These are phyloP conservation scores for Amylostereum areolatum DNA, from an alignment of 1,284 basidiomycete genomes.

Conservation along the genomic window DNA sequence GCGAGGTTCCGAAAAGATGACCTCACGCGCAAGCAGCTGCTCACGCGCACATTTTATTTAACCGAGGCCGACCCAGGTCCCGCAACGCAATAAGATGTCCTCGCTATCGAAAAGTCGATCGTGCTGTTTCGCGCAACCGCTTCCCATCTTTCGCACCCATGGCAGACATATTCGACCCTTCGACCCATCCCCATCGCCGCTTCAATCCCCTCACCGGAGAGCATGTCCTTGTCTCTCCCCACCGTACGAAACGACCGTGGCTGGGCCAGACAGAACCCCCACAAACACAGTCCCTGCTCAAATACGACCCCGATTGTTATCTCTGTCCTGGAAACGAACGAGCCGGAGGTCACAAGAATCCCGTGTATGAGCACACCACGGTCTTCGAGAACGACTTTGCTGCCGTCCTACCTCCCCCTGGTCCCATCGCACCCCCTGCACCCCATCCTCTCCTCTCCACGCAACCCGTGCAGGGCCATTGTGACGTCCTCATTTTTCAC, in stretches of 20 bases:
- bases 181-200: slow-evolving; percentile 67
- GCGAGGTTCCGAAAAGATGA: too few relatives aligned
- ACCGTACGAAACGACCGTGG: slow-evolving; percentile 81
- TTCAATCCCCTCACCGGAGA: slow-evolving; percentile 77
- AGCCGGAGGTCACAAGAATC: slow-evolving; percentile 72
- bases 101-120: too few relatives aligned
- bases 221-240: slow-evolving; percentile 80
- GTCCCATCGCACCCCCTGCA: slow-evolving; percentile 37
- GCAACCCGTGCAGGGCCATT: slow-evolving; percentile 76
- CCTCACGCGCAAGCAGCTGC: too few relatives aligned
- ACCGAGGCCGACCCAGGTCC: too few relatives aligned
- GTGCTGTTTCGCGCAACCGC: too few relatives aligned
- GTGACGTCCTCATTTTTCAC: slow-evolving; percentile 89
- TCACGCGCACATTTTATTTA: too few relatives aligned
- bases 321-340: slow-evolving; percentile 87
- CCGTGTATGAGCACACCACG: slow-evolving; percentile 64
- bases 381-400: slow-evolving; percentile 86
- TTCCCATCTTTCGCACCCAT: not conserved
- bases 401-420: slow-evolving; percentile 64
- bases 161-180: slow-evolving; percentile 46
- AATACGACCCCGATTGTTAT: slow-evolving; percentile 80
- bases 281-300: slow-evolving; percentile 46
- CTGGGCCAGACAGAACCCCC: slow-evolving; percentile 77
- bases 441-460: slow-evolving; percentile 63
- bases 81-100: too few relatives aligned